Percentiles rank a stretch among this genome's conserved stretches.
phyloP scores from a whole-genome alignment of 164 flowering plant species.

The grape (Vitis vinifera) region ASM3070453v1 NC_081805.1:90501-91000 shows the following conservation, averaged over 20 bases:
- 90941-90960: conserved; percentile 63
- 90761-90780: neutral
- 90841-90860: too few relatives aligned
- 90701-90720: conserved; percentile 58
- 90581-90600: conserved; percentile 76
- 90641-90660: conserved; percentile 50
- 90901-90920: conserved; percentile 52
- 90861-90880: too few relatives aligned
- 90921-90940: conserved; percentile 25
- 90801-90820: neutral
- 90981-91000: conserved; percentile 82
- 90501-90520: neutral
- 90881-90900: neutral
- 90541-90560: neutral
- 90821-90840: neutral
- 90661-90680: conserved; percentile 39
- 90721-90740: conserved; percentile 24
- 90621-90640: conserved; percentile 62
- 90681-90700: conserved; percentile 51
- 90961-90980: conserved; percentile 78
- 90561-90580: conserved; percentile 35
- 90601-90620: conserved; percentile 66
- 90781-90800: neutral
- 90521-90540: neutral
- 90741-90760: neutral